Conservation (phyloP, 2,329 filamentous ascomycete genomes). For the Clarireedia homoeocarpa region DNA sequence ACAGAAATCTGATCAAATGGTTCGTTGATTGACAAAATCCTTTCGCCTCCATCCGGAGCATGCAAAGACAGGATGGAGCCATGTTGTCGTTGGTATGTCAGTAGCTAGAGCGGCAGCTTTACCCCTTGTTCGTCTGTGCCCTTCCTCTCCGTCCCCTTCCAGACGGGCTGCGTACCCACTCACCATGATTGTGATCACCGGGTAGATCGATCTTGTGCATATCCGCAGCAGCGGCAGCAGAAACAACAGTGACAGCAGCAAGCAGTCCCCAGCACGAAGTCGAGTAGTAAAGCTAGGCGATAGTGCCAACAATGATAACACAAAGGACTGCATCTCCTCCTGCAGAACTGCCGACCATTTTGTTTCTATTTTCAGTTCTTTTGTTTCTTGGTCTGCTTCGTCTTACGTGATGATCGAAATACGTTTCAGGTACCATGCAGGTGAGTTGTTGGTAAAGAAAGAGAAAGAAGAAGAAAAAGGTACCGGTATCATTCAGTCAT, state of each 20-base stretch:
- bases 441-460: background rate
- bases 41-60: background rate
- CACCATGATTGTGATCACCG: background rate
- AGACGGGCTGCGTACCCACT: background rate
- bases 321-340: slow-evolving; percentile 5
- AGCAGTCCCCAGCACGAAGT: too few species aligned
- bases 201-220: slow-evolving; percentile 9
- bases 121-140: background rate
- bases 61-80: background rate
- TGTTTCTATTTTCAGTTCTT: slow-evolving; percentile 6
- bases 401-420: slow-evolving; percentile 8
- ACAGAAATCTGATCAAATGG: background rate
- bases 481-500: background rate
- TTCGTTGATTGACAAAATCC: background rate
- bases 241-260: background rate
- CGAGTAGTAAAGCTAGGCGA: too few species aligned
- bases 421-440: slow-evolving; percentile 7
- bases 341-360: background rate
- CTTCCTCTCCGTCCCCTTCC: background rate
- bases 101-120: background rate
- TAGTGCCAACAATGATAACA: background rate
- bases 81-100: background rate
- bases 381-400: slow-evolving; percentile 1
- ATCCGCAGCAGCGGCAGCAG: background rate
- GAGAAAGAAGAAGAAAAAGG: background rate